Evolutionary conservation across 2,329 filamentous ascomycete species (phyloP).

Genomic region (Leptographium lundbergii): DNA sequence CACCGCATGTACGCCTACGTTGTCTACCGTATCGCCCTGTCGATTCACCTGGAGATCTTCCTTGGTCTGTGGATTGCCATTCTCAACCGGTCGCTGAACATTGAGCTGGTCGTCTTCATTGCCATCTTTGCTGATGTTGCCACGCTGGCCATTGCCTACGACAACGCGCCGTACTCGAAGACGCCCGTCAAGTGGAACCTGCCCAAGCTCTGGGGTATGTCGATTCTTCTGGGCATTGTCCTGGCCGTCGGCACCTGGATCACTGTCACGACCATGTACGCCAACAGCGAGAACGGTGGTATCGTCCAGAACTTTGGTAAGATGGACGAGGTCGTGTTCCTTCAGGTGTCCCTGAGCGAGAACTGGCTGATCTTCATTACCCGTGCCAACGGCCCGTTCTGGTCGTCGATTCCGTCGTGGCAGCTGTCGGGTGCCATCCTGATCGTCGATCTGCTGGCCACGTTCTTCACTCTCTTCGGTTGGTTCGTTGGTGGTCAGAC

Average conservation of each 20-base stretch:
- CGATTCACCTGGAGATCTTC: slow-evolving; percentile 84
- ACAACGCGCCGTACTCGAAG: slow-evolving; percentile 79
- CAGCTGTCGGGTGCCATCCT: slow-evolving; percentile 69
- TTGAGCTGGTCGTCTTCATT: slow-evolving; percentile 83
- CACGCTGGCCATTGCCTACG: slow-evolving; percentile 84
- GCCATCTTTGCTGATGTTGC: slow-evolving; percentile 91
- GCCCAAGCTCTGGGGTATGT: slow-evolving; percentile 89
- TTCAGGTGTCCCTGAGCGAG: slow-evolving; percentile 81
- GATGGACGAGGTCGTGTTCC: slow-evolving; percentile 72
- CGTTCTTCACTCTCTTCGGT: slow-evolving; percentile 75
- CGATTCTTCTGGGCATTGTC: slow-evolving; percentile 67
- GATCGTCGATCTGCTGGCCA: slow-evolving; percentile 71
- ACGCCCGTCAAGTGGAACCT: slow-evolving; percentile 90
- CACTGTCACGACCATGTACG: slow-evolving; percentile 74
- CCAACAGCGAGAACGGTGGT: slow-evolving; percentile 56
- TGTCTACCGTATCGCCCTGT: slow-evolving; percentile 87
- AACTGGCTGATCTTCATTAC: slow-evolving; percentile 98
- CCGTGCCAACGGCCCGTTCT: slow-evolving; percentile 84
- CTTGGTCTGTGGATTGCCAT: slow-evolving; percentile 86
- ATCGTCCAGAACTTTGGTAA: slow-evolving; percentile 84
- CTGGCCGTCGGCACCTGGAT: slow-evolving; percentile 81
- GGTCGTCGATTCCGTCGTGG: slow-evolving; percentile 81
- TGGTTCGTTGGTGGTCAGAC: slow-evolving; percentile 58
- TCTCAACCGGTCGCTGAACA: slow-evolving; percentile 70
- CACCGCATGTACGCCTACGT: slow-evolving; percentile 96